Evolutionary conservation across 371 early-diverging fungal genomes (phyloP).

Genomic region (Chytridium lagenaria): DNA sequence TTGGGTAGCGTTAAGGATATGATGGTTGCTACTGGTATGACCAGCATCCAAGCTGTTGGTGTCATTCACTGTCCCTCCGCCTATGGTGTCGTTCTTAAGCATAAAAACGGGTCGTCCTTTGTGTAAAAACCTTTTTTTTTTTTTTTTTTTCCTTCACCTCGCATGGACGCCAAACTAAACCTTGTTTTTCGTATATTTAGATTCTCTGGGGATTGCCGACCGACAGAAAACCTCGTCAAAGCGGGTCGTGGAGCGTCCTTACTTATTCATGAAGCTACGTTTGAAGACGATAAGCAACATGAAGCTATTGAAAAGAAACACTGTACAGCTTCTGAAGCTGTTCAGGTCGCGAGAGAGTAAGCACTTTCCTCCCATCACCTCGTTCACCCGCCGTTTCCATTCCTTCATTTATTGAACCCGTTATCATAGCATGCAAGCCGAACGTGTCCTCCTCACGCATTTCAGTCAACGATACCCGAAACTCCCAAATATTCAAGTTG

Average conservation of each 20-base stretch:
- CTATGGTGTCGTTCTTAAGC: constrained; percentile 35
- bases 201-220: constrained; percentile 96
- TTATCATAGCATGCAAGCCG: constrained; percentile 69
- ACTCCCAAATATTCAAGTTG: constrained; percentile 37
- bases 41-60: constrained; percentile 15
- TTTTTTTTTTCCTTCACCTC: too few species aligned
- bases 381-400: neutral
- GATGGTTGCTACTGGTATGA: neutral
- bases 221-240: constrained; percentile 75
- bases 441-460: constrained; percentile 90
- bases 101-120: constrained; percentile 19
- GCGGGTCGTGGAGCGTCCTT: constrained; percentile 70
- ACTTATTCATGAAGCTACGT: constrained; percentile 97
- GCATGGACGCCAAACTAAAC: neutral
- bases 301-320: constrained; percentile 91
- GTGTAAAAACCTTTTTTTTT: constrained; percentile 17
- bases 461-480: constrained; percentile 84
- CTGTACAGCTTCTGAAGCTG: constrained; percentile 89
- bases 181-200: constrained; percentile 23
- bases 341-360: constrained; percentile 73
- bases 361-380: neutral
- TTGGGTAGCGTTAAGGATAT: neutral
- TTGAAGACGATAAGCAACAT: constrained; percentile 77
- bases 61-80: constrained; percentile 37
- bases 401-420: neutral